These are phyloP conservation scores for Juglanconis juglandina DNA, from an alignment of 2,329 filamentous ascomycete genomes.

Conservation along the genomic window DNA sequence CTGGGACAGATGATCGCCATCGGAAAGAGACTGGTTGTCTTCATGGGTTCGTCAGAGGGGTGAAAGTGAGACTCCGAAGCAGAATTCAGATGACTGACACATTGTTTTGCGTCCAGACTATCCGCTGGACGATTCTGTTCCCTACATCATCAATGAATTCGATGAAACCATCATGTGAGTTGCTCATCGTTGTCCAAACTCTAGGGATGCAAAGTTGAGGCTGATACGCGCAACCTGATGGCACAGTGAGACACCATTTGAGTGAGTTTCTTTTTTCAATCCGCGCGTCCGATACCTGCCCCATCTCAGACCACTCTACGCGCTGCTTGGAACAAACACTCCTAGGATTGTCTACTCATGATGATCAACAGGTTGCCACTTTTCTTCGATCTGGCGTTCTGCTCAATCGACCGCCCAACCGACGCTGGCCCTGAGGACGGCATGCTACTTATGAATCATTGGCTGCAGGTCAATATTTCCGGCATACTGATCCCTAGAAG, in stretches of 20 bases:
- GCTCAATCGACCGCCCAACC: conserved; percentile 60
- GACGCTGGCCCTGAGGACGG: conserved; percentile 35
- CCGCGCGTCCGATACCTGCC: neutral
- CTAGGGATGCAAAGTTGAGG: neutral
- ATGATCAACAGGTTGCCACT: neutral
- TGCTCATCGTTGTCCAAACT: neutral
- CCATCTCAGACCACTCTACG: no score
- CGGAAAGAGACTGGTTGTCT: conserved; percentile 64
- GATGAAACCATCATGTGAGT: conserved; percentile 36
- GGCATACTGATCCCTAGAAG: conserved; percentile 27
- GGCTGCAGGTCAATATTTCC: conserved; percentile 47
- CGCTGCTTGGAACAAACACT: neutral
- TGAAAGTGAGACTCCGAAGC: neutral
- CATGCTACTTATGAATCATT: conserved; percentile 59
- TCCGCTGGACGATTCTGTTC: conserved; percentile 33
- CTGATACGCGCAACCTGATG: neutral
- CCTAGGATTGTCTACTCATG: neutral
- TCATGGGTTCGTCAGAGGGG: conserved; percentile 52
- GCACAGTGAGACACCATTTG: conserved; percentile 60
- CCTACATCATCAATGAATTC: conserved; percentile 64
- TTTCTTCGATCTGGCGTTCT: conserved; percentile 57
- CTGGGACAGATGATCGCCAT: conserved; percentile 61
- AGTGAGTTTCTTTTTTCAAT: conserved; percentile 26
- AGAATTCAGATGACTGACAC: neutral
- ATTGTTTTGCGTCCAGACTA: neutral